Evolutionary conservation across 2,329 filamentous ascomycete species (phyloP).

Genomic region (Xylaria sp.): DNA sequence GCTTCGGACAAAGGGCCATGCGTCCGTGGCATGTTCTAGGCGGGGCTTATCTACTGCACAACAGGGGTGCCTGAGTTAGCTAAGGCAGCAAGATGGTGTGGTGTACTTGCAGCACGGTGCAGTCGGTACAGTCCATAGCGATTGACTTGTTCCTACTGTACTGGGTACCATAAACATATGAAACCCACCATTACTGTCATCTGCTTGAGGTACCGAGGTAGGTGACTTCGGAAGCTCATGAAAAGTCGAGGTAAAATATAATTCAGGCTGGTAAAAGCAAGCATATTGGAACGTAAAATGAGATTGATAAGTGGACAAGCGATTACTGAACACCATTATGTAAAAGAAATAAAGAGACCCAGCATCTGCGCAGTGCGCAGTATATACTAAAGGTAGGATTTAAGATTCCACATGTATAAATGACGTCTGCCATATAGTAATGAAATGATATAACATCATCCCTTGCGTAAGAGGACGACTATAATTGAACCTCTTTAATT

Average conservation of each 20-base stretch:
- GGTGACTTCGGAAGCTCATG: neutral
- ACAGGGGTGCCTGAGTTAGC: constrained; percentile 5
- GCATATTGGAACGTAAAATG: neutral
- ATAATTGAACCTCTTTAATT: neutral
- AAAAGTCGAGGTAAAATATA: neutral
- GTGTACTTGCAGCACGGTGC: constrained; percentile 28
- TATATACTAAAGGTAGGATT: neutral
- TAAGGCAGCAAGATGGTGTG: neutral
- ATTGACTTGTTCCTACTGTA: constrained; percentile 13
- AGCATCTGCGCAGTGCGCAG: neutral
- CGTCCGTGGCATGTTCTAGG: constrained; percentile 1
- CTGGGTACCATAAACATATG: constrained; percentile 17
- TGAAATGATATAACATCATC: too few relatives aligned
- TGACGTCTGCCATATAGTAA: too few relatives aligned
- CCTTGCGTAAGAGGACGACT: neutral
- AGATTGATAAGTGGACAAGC: neutral
- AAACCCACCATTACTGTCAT: neutral
- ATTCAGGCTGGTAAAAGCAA: neutral
- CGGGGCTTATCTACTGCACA: constrained; percentile 28
- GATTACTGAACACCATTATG: neutral
- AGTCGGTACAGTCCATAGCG: constrained; percentile 12
- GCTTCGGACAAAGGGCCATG: constrained; percentile 35
- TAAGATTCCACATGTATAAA: too few relatives aligned
- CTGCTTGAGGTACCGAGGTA: neutral
- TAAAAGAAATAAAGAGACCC: neutral